A percentile compares a stretch with the other conserved stretches of the same genome.
Conservation (phyloP, 1,139 yeast species). For the Diutina scorzettiae region DNA sequence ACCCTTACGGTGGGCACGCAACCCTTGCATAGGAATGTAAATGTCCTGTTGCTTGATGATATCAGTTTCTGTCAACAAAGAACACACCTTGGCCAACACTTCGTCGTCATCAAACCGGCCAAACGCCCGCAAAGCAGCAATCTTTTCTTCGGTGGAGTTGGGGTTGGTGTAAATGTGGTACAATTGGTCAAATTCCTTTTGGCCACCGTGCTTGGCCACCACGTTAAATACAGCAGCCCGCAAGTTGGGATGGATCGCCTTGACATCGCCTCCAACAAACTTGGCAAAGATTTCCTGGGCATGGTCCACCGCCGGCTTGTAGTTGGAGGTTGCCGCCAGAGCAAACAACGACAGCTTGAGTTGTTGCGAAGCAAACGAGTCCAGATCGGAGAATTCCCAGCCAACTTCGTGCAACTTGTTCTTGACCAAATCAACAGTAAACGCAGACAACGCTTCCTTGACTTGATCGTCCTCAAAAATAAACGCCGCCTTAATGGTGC, state of each 20-base stretch:
- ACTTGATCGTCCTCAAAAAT: slow-evolving; percentile 50
- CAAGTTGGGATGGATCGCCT: slow-evolving; percentile 73
- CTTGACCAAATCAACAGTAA: slow-evolving; percentile 48
- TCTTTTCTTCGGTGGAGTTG: slow-evolving; percentile 58
- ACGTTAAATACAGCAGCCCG: slow-evolving; percentile 57
- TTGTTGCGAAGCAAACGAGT: slow-evolving; percentile 62
- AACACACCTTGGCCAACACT: slow-evolving; percentile 49
- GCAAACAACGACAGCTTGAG: slow-evolving; percentile 64
- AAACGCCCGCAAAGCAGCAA: slow-evolving; percentile 60
- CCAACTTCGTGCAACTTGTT: slow-evolving; percentile 52
- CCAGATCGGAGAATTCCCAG: slow-evolving; percentile 51
- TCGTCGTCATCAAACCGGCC: slow-evolving; percentile 56
- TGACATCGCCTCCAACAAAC: slow-evolving; percentile 51
- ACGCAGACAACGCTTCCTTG: slow-evolving; percentile 43
- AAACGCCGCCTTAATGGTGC: slow-evolving; percentile 54
- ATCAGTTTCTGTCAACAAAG: slow-evolving; percentile 52
- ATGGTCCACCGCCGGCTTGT: slow-evolving; percentile 39
- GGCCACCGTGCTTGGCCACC: slow-evolving; percentile 59
- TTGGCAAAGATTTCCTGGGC: slow-evolving; percentile 47
- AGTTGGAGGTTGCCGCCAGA: slow-evolving; percentile 53
- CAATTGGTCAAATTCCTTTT: slow-evolving; percentile 50
- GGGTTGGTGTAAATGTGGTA: slow-evolving; percentile 56
- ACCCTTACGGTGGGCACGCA: slow-evolving; percentile 53
- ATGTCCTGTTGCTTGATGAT: slow-evolving; percentile 73
- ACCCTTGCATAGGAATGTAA: slow-evolving; percentile 63